Evolutionary conservation across 805 yeast species (phyloP), one percentile per base, ranked within the genome.

Genomic region (Ogataea paradorogensis): DNA sequence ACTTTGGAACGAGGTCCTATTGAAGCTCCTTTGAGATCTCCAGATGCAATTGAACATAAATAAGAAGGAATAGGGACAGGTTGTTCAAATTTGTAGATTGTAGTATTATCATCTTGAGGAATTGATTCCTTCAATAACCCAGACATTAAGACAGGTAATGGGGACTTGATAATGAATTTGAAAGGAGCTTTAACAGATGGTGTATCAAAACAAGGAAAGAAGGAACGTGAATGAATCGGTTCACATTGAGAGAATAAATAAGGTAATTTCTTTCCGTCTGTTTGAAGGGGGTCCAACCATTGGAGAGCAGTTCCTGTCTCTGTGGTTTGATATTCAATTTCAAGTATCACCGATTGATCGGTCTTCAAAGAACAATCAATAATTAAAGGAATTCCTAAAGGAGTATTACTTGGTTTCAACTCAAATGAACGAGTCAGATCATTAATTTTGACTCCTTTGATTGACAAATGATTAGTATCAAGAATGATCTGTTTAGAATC

Each of bases 201-300:
- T 0, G 96, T 88, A 61, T 89, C 96, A 58, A 89, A 89, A 53
- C 88, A 84, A 7, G 96, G 96, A 66, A 84, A 82, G 55, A 88
- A 70, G 11, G 91, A 76, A 55, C 96, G 74, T 6, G 95, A 93
- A 56, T 89, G 96, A 48, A 85, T 88, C 26, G 96, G 89, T 66
- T 89, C 95, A 58, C 95, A 77, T 64, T 89, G 96, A 9, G 96
- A 86, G 61, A 88, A 89, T 42, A 89, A 70, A 60, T 78, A 83
- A 1, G 87, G 88, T 18, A 70, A 69, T 29, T 73, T 74, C 45
- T 80, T 76, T 13, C 90, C 95, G 33, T 80, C 80, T 7, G 95
- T 84, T 51, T 81, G 84, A 38, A 71, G 78, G 25, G 81, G 78
- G n/a, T 75, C 76, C 38, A 89, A 66, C 80, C 93, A 89, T 62